These are phyloP conservation scores for Polyporus tsugae DNA, from an alignment of 1,284 basidiomycete genomes.

Conservation along the genomic window DNA sequence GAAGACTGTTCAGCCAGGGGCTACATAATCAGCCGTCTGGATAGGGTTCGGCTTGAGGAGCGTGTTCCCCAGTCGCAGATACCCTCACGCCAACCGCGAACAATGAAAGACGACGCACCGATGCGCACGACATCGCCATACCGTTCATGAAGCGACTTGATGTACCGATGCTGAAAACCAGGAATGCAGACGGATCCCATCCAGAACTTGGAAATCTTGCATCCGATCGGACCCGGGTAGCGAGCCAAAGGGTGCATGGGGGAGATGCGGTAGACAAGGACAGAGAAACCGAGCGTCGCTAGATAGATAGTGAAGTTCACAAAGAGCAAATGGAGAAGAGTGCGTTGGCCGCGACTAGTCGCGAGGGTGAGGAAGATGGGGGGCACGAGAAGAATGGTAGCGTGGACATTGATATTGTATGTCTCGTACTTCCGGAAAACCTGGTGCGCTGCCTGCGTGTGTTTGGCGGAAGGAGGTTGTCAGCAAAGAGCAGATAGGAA, in stretches of 20 bases:
- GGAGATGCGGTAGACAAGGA: constrained; percentile 15
- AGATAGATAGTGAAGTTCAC: constrained; percentile 5
- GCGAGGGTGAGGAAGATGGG: neutral
- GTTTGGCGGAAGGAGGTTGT: neutral
- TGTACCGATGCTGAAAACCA: constrained; percentile 35
- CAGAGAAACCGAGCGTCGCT: neutral
- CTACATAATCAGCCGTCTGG: too few relatives aligned
- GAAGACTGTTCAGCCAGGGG: too few relatives aligned
- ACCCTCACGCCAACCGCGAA: too few relatives aligned
- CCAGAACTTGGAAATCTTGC: constrained; percentile 34
- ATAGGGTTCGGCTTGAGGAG: too few relatives aligned
- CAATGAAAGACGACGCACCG: constrained; percentile 26
- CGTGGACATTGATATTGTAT: constrained; percentile 2
- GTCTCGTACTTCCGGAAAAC: constrained; percentile 14
- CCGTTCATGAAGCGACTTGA: constrained; percentile 33
- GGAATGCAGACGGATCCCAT: constrained; percentile 17
- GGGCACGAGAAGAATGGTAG: constrained; percentile 3
- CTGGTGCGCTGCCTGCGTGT: constrained; percentile 6
- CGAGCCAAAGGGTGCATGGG: constrained; percentile 19
- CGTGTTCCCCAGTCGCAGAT: too few relatives aligned
- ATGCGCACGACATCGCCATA: constrained; percentile 39
- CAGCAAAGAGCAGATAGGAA: neutral
- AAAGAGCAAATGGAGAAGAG: neutral
- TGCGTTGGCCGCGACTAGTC: neutral
- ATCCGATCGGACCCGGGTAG: constrained; percentile 35